Evolutionary conservation across 148 eudicot species (phyloP).

Genomic region (Heliamphora exappendiculata): DNA sequence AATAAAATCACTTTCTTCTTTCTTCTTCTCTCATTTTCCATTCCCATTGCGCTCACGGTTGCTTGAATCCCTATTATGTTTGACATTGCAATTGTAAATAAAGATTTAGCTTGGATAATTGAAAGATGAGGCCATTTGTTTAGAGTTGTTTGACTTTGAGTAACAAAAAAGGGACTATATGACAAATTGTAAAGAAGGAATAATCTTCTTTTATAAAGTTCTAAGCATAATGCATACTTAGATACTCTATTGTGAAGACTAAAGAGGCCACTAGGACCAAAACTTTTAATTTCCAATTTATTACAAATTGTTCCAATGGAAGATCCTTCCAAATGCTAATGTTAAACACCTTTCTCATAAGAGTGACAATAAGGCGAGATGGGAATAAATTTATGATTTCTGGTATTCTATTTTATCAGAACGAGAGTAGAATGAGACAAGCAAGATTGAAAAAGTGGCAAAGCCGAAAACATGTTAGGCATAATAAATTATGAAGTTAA

Average conservation of each 20-base stretch:
- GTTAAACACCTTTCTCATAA: constrained; percentile 4
- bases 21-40: too few species aligned
- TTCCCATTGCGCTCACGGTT: too few species aligned
- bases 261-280: neutral
- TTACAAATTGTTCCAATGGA: neutral
- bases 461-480: too few species aligned
- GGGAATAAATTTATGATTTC: too few species aligned
- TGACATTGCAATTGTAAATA: neutral
- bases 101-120: neutral
- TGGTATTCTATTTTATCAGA: too few species aligned
- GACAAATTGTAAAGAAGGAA: constrained; percentile 27
- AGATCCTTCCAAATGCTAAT: constrained; percentile 4
- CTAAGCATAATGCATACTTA: neutral
- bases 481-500: too few species aligned
- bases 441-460: too few species aligned
- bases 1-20: too few species aligned
- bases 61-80: too few species aligned
- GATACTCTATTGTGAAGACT: neutral
- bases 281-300: neutral
- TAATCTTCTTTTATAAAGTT: constrained; percentile 19
- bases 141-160: neutral
- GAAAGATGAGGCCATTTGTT: neutral
- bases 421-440: too few species aligned
- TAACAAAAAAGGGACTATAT: constrained; percentile 11
- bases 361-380: too few species aligned